Base-by-base conservation (phyloP, 1,284 basidiomycete genomes). In the Wolfiporia cocos region DNA sequence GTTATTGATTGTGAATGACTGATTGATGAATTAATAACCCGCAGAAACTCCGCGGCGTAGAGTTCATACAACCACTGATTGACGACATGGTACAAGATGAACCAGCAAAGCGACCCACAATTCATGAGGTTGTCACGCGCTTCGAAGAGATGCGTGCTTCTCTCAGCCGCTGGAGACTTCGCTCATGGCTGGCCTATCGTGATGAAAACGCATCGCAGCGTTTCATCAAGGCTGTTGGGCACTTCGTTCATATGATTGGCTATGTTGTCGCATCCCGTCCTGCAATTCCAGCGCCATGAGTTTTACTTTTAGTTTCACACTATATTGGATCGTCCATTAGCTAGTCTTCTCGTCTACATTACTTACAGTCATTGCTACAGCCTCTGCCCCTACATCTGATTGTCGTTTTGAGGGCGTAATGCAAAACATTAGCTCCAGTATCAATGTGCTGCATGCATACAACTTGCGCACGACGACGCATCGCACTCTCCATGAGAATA, bases 1-100 rank as follows among this genome's bases (percentile, higher is more conserved):
- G n/a, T n/a, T n/a, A n/a, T 68, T 67, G 38, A 58, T 59, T 28
- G 50, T 52, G 36, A 53, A 53, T n/a, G 59, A 69, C 40, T 71
- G 66, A n/a, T n/a, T 64, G 0, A 33, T 66, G 10, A 67, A 67
- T 11, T 50, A 58, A 5, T 43, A 44, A 35, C 51, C 46, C 33
- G 22, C 23, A 46, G 44, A 37, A 7, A n/a, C 42, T 21, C n/a
- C 40, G 20, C 19, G 35, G 35, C 1, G 12, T 52, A 5, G 47
- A 52, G 15, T 50, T 54, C 35, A 42, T 49, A 39, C 17, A 44
- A 5, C 32, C 49, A 10, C 44, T 54, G 2, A 37, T 54, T 2
- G 14, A 19, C 3, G 45, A 48, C 23, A 50, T 51, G 47, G 38
- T 40, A 1, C 44, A 47, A 15, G 41, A 45, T 10, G 45, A 47